Base-by-base conservation (phyloP, 139 green algal genomes). In the Eudorina sp. region DNA sequence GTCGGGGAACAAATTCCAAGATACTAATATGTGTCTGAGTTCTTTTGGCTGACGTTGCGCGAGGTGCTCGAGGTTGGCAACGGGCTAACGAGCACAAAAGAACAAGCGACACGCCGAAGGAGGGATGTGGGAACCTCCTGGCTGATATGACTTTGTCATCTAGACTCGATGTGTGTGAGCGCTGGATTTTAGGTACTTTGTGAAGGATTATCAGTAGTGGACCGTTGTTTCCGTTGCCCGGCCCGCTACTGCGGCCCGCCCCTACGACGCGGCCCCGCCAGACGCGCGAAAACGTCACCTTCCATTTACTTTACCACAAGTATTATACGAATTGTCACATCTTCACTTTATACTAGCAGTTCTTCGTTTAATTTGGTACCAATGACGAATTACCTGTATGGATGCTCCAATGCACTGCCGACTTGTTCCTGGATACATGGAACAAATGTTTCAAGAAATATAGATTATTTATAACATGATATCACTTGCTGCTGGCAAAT, bases 101-200 rank as follows among this genome's bases (percentile, higher is more conserved):
- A 31, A n/a, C 36, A 68, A 34, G 9, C 1, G 31, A 48, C 29
- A 46, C 8, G 31, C n/a, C 75, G 6, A 48, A 69, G 51, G 75
- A 66, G 75, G 75, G 51, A 69, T 83, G 75, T 53, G n/a, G n/a
- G 75, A 83, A 83, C 75, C 75, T 68, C 75, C 75, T 83, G 75
- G 70, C 70, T 38, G 8, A n/a, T n/a, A n/a, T 58, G 36, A 75
- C 29, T 43, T 34, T 75, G 19, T 48, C 34, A 4, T 29, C 31
- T 48, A 75, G 34, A 13, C 16, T 13, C 51, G 13, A 58, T 58
- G 51, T 16, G 51, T 25, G 13, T 58, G 13, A 48, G n/a, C 23
- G 2, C 31, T 31, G 18, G 6, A 45, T 14, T 46, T 75, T 75
- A 45, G 16, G 38, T 34, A 27, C 66, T 48, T 34, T 72, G 19